Base-by-base conservation (phyloP, 352 stramenopile genomes). In the Phytophthora tentaculata region DNA sequence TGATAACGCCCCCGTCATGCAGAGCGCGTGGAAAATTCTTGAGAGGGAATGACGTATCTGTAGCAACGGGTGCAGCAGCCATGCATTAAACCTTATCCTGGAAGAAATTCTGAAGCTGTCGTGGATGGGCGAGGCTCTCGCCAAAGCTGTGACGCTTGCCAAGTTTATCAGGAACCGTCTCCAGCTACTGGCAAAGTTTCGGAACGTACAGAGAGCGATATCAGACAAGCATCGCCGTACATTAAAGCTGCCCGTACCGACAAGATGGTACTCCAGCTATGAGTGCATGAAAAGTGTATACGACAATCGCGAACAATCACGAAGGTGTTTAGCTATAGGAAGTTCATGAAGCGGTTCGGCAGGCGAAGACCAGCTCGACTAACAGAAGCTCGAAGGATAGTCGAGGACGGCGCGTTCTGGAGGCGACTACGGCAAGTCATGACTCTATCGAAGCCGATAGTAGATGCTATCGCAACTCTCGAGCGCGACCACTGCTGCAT, bases 141-240 rank as follows among this genome's bases (percentile, higher is more conserved):
- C 9, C 4, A 52, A 29, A 14, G n/a, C 55, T 12, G 55, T 61
- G 9, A 61, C 23, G 3, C 26, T 53, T 23, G 17, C 24, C 0
- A 61, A 61, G 24, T 53, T 53, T n/a, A 54, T 54, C 10, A 43
- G 41, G 14, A 61, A 53, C 12, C 17, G 55, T 2, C 19, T 35
- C 3, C 41, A 61, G 26, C 55, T 53, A 6, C 55, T 54, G 3
- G 45, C 45, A n/a, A 43, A n/a, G 12, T 17, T n/a, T 2, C 0
- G 1, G 2, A 43, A 43, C 1, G 2, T 43, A 3, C 35, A 43
- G 13, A 43, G n/a, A n/a, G 10, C 5, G 9, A 14, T 9, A 1
- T 13, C 5, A 9, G 29, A 13, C 5, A 37, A 37, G 29, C 2
- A 13, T 13, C 29, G 29, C 23, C 22, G 47, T 23, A 23, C 9